Conservation (phyloP, 768 basidiomycete genomes). For the Tylopilus plumbeoviolaceoides region DNA sequence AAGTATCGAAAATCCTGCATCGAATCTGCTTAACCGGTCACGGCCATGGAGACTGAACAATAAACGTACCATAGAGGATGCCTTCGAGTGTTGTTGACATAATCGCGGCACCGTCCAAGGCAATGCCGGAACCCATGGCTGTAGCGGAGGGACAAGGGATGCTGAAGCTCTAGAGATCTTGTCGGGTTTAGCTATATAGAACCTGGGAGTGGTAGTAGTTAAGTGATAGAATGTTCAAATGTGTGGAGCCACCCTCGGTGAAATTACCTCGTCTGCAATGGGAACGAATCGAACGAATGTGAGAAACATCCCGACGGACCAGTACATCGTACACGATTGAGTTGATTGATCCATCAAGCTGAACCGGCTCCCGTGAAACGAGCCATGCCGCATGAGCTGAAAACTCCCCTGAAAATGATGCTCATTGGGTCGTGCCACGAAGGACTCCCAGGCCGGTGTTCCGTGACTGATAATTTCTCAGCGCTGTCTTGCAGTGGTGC, state of each 20-base stretch:
- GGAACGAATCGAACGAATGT: not conserved
- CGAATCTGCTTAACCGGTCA: not conserved
- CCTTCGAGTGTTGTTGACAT: not conserved
- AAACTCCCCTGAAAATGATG: too few relatives aligned
- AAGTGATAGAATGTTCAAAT: not conserved
- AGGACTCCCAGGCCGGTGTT: too few relatives aligned
- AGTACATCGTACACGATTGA: too few relatives aligned
- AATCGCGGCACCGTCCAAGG: not conserved
- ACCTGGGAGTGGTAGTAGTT: not conserved
- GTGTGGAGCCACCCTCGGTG: not conserved
- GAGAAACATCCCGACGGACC: not conserved
- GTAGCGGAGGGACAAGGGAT: too few relatives aligned
- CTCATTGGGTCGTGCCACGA: too few relatives aligned
- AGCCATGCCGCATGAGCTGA: too few relatives aligned
- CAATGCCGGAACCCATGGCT: not conserved
- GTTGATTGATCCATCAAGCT: too few relatives aligned
- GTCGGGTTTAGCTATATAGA: too few relatives aligned
- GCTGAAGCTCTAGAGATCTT: too few relatives aligned
- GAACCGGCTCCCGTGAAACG: too few relatives aligned
- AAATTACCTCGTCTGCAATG: not conserved
- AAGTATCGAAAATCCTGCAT: not conserved
- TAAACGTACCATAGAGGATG: not conserved
- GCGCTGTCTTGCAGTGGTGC: too few relatives aligned
- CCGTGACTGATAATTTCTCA: too few relatives aligned
- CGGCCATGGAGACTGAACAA: not conserved